Percentiles rank a stretch among this genome's conserved stretches.
Conservation (phyloP, 177 flowering plant species). For the Vitis hybrid region DNA sequence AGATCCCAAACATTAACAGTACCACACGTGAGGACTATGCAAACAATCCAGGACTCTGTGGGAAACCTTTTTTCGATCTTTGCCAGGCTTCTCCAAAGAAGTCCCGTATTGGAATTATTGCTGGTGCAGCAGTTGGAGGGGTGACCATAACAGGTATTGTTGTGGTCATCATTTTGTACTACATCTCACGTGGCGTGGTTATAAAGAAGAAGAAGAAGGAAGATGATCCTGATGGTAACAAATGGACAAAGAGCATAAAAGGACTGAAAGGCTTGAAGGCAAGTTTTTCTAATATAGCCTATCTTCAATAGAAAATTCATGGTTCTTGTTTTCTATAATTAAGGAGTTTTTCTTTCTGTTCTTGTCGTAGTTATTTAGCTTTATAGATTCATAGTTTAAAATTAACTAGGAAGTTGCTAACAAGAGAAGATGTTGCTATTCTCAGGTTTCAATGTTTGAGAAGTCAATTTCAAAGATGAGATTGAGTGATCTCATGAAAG, state of each 20-base stretch:
- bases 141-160: conserved; percentile 23
- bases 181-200: conserved; percentile 23
- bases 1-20: conserved; percentile 11
- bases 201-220: conserved; percentile 37
- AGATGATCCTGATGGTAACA: conserved; percentile 63
- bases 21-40: conserved; percentile 8
- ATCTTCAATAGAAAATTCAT: neutral
- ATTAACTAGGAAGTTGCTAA: neutral
- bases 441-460: conserved; percentile 22
- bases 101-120: conserved; percentile 23
- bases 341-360: neutral
- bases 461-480: conserved; percentile 16
- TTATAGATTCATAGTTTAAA: neutral
- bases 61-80: conserved; percentile 17
- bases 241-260: conserved; percentile 59
- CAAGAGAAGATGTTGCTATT: neutral
- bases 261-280: conserved; percentile 58
- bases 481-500: conserved; percentile 20
- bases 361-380: neutral
- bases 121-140: conserved; percentile 45
- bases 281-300: conserved; percentile 12
- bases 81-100: conserved; percentile 8
- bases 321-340: neutral
- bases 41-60: conserved; percentile 45
- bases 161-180: conserved; percentile 26